Evolutionary conservation across 306 rosid species (phyloP).

Genomic region (Fragaria ananassa): DNA sequence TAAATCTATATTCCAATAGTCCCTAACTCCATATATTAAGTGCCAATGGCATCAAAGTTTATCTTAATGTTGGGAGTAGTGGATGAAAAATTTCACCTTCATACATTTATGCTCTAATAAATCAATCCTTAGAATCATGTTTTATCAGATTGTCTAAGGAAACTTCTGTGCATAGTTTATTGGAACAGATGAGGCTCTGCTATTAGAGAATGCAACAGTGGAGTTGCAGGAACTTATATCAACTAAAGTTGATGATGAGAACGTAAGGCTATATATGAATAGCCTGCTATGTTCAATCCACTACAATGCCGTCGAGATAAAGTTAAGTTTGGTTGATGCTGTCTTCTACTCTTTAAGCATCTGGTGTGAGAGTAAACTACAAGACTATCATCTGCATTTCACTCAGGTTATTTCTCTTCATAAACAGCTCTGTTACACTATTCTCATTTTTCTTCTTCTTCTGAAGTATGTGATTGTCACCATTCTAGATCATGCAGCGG

Average conservation of each 20-base stretch:
- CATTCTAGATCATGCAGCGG: neutral
- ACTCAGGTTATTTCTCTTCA: constrained; percentile 39
- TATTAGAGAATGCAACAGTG: constrained; percentile 37
- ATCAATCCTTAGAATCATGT: neutral
- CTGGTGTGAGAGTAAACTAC: constrained; percentile 47
- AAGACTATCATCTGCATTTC: constrained; percentile 54
- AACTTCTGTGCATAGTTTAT: constrained; percentile 39
- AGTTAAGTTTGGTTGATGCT: constrained; percentile 43
- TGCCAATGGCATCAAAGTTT: neutral
- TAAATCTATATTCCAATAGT: neutral
- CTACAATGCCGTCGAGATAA: constrained; percentile 30
- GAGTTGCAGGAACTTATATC: constrained; percentile 44
- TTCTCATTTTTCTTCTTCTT: neutral
- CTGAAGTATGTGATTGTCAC: neutral
- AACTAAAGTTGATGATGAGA: constrained; percentile 30
- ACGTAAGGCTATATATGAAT: constrained; percentile 28
- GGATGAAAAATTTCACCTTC: neutral
- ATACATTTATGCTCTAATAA: neutral
- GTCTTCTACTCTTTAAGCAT: constrained; percentile 45
- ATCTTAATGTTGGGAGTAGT: neutral
- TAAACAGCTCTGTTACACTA: neutral
- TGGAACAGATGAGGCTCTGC: constrained; percentile 41
- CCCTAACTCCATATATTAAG: neutral
- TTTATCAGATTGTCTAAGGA: constrained; percentile 16
- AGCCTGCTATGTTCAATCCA: constrained; percentile 39